Evolutionary conservation across 2,329 filamentous ascomycete genomes (phyloP).

Genomic region (Phoma herbarum): DNA sequence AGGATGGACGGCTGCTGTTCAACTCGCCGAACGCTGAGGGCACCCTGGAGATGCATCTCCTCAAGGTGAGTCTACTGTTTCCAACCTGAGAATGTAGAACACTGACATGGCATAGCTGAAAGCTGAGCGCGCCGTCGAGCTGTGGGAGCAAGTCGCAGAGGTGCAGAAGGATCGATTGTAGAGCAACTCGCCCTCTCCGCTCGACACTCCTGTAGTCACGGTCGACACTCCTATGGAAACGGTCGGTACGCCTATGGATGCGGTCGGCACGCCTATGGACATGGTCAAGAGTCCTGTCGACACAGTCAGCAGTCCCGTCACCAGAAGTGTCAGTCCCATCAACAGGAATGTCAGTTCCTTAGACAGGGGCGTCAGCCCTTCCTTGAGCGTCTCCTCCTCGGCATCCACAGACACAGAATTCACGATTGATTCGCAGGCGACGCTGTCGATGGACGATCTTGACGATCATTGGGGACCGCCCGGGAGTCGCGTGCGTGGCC

Average conservation of each 20-base stretch:
- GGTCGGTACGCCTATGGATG: too few species aligned
- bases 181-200: slow-evolving; percentile 12
- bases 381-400: neutral
- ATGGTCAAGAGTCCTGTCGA: too few species aligned
- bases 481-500: neutral
- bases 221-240: too few species aligned
- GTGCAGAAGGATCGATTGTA: slow-evolving; percentile 37
- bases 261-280: too few species aligned
- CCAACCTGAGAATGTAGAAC: neutral
- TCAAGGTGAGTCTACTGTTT: slow-evolving; percentile 61
- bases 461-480: neutral
- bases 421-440: slow-evolving; percentile 1
- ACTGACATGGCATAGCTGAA: slow-evolving; percentile 28
- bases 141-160: slow-evolving; percentile 37
- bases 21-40: slow-evolving; percentile 62
- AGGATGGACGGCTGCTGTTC: slow-evolving; percentile 74
- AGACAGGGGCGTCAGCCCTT: neutral
- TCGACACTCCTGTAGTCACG: neutral
- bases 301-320: too few species aligned
- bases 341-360: too few species aligned
- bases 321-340: too few species aligned
- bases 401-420: neutral
- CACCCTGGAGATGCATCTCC: slow-evolving; percentile 61
- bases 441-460: neutral
- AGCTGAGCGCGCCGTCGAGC: slow-evolving; percentile 33